Conservation (phyloP, 352 stramenopile species). For the Phytopythium helicoides region DNA sequence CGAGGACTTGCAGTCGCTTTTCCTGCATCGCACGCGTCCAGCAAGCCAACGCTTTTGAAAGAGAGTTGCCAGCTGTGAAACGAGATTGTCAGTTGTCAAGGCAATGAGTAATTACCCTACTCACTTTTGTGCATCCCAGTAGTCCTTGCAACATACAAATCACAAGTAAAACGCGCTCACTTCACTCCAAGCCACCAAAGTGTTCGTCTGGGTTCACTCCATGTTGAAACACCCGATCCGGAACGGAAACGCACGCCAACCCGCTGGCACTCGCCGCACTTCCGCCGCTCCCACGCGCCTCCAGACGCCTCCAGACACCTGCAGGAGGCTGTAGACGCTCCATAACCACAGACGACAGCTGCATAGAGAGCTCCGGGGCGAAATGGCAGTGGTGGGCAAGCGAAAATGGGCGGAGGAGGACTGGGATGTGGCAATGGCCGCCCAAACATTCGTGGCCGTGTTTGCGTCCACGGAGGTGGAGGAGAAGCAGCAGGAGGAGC, state of each 20-base stretch:
- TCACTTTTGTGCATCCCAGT: no score
- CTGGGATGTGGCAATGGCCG: constrained; percentile 65
- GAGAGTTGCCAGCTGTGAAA: no score
- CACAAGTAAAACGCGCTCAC: no score
- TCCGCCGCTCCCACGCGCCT: neutral
- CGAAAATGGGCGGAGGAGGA: constrained; percentile 69
- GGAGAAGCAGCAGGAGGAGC: constrained; percentile 6
- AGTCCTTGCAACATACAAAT: no score
- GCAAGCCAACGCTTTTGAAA: no score
- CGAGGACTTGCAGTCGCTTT: no score
- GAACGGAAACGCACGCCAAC: neutral
- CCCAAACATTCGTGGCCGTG: constrained; percentile 66
- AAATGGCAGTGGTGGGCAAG: constrained; percentile 21
- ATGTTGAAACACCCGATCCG: neutral
- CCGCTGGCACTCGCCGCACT: no score
- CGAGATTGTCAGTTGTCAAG: no score
- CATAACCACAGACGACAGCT: no score
- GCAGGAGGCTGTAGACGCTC: no score
- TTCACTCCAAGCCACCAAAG: neutral
- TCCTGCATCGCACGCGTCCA: no score
- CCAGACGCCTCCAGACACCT: neutral
- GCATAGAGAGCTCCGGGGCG: neutral
- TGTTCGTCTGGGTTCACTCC: constrained; percentile 6
- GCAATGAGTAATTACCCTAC: no score
- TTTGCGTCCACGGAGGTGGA: constrained; percentile 23